Evolutionary conservation across 225 moss, liverwort and hornwort genomes (phyloP), one percentile per base, ranked within the genome.

Genomic region (Pleurozium schreberi): DNA sequence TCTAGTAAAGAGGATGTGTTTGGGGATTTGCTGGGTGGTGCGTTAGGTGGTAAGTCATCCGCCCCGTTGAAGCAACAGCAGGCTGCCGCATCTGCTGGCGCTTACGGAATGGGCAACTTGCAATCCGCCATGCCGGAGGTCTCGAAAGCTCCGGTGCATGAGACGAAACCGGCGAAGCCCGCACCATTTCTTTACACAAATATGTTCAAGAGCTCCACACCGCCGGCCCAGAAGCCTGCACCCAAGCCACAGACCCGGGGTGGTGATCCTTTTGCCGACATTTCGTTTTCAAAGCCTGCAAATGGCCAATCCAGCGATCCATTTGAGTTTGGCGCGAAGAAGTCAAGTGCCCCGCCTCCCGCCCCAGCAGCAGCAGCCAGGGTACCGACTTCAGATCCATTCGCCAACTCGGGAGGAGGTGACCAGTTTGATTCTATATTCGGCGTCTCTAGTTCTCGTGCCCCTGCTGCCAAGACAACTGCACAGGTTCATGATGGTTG

Each of bases 21-120:
- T 88, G 96, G 97, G 94, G 98, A 98, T 90, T 94, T 98, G 93
- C 91, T 98, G 91, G 97, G 96, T 87, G 93, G 93, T 79, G 95
- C 95, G 63, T 87, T 93, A 93, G 93, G 96, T 92, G 92, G 96
- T 80, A 94, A 93, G 58, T 98, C 98, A 59, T 95, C 95, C 78
- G 93, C 94, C 66, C 97, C 98, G 12, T 82, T 97, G 90, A 97
- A 95, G 89, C 93, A 91, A 87, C 92, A 93, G 75, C 92, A 90
- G 92, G 84, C 92, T 76, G 85, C 98, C 86, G 87, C 95, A 89
- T 77, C 93, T 52, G 85, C 93, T 74, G 92, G 92, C 77, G 85
- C 92, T 66, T 95, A 91, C 85, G 94, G 95, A 81, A 93, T 96
- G 96, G 92, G 95, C 82, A 94, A 94, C 89, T 86, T 95, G 93